A percentile compares a stretch with the other conserved stretches of the same genome.
These are phyloP conservation scores for Emericellopsis cladophorae DNA, from an alignment of 2,329 filamentous ascomycete genomes.

Conservation along the genomic window DNA sequence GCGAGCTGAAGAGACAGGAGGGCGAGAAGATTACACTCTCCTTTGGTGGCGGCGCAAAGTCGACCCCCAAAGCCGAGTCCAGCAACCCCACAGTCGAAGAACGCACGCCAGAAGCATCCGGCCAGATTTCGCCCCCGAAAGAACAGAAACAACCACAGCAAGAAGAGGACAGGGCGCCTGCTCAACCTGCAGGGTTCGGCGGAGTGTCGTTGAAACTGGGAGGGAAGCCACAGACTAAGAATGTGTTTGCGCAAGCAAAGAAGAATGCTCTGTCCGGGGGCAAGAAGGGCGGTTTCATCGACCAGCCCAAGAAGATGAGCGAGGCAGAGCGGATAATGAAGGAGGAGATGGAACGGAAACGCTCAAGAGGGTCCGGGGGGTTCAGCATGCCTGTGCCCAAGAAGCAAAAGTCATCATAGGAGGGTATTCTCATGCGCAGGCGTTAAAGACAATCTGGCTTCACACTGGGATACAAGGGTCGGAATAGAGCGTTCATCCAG, in stretches of 20 bases:
- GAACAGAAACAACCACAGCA: background rate
- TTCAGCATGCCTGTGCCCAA: conserved; percentile 35
- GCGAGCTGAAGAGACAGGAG: conserved; percentile 45
- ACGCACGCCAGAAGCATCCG: conserved; percentile 2
- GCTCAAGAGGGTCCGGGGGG: conserved; percentile 34
- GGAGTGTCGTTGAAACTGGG: conserved; percentile 52
- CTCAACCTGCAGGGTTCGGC: conserved; percentile 19
- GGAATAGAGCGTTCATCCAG: background rate
- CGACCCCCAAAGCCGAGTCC: conserved; percentile 5
- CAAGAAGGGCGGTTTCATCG: conserved; percentile 47
- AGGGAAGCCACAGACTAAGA: conserved; percentile 57
- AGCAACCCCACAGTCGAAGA: conserved; percentile 1
- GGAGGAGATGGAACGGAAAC: conserved; percentile 64
- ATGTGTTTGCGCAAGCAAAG: conserved; percentile 55
- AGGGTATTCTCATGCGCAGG: background rate
- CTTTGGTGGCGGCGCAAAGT: conserved; percentile 37
- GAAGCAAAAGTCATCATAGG: conserved; percentile 26
- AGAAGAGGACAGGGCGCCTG: conserved; percentile 6
- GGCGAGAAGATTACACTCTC: conserved; percentile 67
- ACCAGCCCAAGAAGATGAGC: conserved; percentile 70
- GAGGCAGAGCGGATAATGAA: conserved; percentile 85
- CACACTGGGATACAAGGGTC: background rate
- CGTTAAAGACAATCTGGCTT: background rate
- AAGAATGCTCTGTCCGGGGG: conserved; percentile 57
- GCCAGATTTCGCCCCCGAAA: background rate